A percentile compares a stretch with the other conserved stretches of the same genome.
phyloP scores from a whole-genome alignment of 768 basidiomycete species.

The Artomyces pyxidatus region DNA sequence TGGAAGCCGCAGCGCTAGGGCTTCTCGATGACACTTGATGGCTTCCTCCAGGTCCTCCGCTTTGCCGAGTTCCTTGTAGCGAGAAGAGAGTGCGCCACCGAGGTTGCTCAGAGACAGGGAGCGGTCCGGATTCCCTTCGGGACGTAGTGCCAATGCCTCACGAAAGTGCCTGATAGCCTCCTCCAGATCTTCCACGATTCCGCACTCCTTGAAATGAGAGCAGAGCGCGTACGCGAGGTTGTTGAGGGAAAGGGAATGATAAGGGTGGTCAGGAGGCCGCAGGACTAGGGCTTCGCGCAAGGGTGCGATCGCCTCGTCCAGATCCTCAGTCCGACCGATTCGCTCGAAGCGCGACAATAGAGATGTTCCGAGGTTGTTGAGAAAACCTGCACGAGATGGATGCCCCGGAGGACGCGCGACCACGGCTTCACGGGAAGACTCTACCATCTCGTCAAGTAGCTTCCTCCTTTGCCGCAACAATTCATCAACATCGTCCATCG shows the following conservation, averaged over 20 bases:
- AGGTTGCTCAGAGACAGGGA: neutral
- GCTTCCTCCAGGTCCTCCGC: neutral
- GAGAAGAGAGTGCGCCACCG: neutral
- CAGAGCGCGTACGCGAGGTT: neutral
- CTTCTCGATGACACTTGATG: neutral
- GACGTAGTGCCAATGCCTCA: neutral
- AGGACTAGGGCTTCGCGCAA: neutral
- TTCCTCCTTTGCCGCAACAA: no score
- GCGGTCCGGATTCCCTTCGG: neutral
- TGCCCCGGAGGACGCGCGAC: no score
- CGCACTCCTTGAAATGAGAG: neutral
- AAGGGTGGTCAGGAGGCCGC: neutral
- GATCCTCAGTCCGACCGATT: neutral
- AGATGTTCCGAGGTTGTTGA: no score
- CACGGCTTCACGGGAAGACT: no score
- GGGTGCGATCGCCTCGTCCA: neutral
- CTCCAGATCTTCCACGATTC: neutral
- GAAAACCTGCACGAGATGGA: no score
- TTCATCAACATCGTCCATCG: no score
- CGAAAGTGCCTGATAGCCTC: neutral
- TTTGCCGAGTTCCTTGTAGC: neutral
- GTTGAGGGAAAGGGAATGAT: neutral
- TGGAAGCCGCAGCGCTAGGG: neutral
- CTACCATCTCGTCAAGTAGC: no score
- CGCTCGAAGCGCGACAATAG: no score